Evolutionary conservation across 129 eudicot species (phyloP), one percentile per base, ranked within the genome.

Genomic region (Chrysanthemum seticuspe): DNA sequence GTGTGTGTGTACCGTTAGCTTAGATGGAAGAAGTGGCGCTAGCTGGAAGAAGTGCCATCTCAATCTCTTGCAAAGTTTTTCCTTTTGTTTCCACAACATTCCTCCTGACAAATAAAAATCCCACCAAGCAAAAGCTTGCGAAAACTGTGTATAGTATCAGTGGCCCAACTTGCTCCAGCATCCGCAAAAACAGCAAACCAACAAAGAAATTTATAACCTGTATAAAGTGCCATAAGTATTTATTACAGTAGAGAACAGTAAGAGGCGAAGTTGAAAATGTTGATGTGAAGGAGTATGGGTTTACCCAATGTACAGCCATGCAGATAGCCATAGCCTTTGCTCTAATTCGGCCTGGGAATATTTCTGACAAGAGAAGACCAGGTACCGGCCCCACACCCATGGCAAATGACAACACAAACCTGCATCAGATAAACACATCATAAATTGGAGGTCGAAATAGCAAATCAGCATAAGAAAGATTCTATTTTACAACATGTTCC

Each of bases 281-380:
- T 14, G 47, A 40, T 54, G 13, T 44, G 29, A 40, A 67, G 45
- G 48, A 54, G 9, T 40, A 70, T 9, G 45, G 5, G 70, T 58
- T 86, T 91, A 88, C 97, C 97, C 97, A 91, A 77, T 91, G 97
- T 51, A 88, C 90, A 79, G 97, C 88, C 97, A 91, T 88, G 88
- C 97, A 91, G 66, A 88, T 25, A 53, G 96, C 97, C 97, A 91
- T 88, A 6, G 96, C 97, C 72, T 86, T 86, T 19, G 97, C 97
- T 81, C 96, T 86, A 18, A 91, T 86, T 14, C 92, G 85, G 61
- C 86, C 74, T 14, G 95, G 97, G 56, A 91, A 79, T 68, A 88
- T 91, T 80, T 88, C 97, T 67, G 97, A 85, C 63, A 91, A 77
- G 64, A 91, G 96, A 14, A 88, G 88, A 71, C 96, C 80, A 12